These are phyloP conservation scores for Penicillium atrosanguineum DNA, from an alignment of 495 filamentous ascomycete genomes.

Conservation along the genomic window DNA sequence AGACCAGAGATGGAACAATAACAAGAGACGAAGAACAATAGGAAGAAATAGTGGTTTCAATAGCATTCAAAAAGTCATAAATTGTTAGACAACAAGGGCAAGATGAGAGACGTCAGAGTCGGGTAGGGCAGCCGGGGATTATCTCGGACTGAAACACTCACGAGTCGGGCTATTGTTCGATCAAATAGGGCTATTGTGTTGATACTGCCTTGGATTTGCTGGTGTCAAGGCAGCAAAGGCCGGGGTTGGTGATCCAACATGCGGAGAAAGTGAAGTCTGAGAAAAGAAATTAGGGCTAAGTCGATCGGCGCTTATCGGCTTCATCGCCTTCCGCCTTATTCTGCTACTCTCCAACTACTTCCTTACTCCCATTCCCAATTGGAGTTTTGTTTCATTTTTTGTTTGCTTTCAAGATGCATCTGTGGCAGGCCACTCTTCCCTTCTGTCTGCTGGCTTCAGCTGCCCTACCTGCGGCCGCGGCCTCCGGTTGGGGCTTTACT, in stretches of 20 bases:
- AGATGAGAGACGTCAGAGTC: conserved; percentile 18
- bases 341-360: conserved; percentile 23
- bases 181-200: conserved; percentile 1
- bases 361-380: conserved; percentile 7
- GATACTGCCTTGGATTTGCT: neutral
- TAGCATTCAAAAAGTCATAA: neutral
- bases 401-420: conserved; percentile 34
- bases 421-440: conserved; percentile 39
- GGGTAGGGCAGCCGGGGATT: conserved; percentile 16
- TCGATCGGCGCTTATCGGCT: conserved; percentile 32
- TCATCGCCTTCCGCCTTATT: conserved; percentile 28
- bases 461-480: conserved; percentile 49
- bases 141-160: conserved; percentile 14
- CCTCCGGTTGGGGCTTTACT: conserved; percentile 79
- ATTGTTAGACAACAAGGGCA: neutral
- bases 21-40: neutral
- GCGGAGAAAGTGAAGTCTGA: conserved; percentile 17
- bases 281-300: conserved; percentile 37
- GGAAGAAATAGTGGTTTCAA: neutral
- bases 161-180: conserved; percentile 3
- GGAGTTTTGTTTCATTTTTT: conserved; percentile 7
- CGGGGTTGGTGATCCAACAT: conserved; percentile 4
- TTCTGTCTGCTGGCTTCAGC: conserved; percentile 41
- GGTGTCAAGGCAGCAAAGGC: neutral
- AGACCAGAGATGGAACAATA: neutral